phyloP scores from a whole-genome alignment of 345 rosid genomes.

The Corchorus olitorius region DNA sequence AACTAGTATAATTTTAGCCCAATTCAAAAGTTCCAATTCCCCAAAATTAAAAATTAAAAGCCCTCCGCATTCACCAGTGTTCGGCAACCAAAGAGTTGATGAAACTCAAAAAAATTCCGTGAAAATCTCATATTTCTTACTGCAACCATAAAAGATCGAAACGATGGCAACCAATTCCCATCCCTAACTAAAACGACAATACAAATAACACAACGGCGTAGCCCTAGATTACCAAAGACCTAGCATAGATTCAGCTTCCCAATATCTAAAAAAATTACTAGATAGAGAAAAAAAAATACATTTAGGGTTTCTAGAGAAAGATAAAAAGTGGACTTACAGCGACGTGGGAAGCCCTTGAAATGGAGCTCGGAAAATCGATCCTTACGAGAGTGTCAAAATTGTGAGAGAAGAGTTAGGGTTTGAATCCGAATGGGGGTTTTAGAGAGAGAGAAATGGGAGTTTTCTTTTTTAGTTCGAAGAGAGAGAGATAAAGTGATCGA shows the following conservation, averaged over 20 bases:
- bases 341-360: slow-evolving; percentile 26
- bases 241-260: slow-evolving; percentile 23
- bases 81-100: slow-evolving; percentile 7
- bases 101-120: slow-evolving; percentile 17
- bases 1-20: neutral
- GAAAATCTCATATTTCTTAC: slow-evolving; percentile 24
- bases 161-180: slow-evolving; percentile 13
- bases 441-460: slow-evolving; percentile 28
- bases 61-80: neutral
- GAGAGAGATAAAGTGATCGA: slow-evolving; percentile 50
- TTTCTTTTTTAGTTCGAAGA: slow-evolving; percentile 14
- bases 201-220: slow-evolving; percentile 25
- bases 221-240: slow-evolving; percentile 9
- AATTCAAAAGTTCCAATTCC: neutral
- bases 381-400: slow-evolving; percentile 29
- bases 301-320: slow-evolving; percentile 47
- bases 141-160: slow-evolving; percentile 34
- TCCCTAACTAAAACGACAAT: slow-evolving; percentile 17
- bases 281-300: slow-evolving; percentile 1
- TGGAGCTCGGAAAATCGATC: slow-evolving; percentile 36
- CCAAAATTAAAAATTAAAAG: neutral
- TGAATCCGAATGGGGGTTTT: slow-evolving; percentile 16
- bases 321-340: slow-evolving; percentile 36
- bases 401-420: slow-evolving; percentile 39
- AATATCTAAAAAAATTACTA: neutral